A percentile compares a stretch with the other conserved stretches of the same genome.
These are phyloP conservation scores for Flaveria floridana DNA, from an alignment of 140 eudicot genomes.

Conservation along the genomic window DNA sequence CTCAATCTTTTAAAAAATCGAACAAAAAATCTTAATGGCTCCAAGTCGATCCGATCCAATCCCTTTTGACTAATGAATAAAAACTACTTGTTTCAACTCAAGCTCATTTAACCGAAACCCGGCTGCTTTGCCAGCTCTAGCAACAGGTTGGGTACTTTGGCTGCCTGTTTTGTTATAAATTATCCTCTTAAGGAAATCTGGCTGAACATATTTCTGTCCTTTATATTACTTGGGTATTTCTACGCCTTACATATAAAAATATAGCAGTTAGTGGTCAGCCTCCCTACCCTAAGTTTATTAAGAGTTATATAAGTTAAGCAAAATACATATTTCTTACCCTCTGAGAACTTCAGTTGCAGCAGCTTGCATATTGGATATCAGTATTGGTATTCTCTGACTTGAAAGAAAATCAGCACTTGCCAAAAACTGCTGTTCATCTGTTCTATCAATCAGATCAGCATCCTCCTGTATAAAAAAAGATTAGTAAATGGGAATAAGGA, in stretches of 20 bases:
- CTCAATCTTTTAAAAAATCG: no score
- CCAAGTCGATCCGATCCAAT: background rate
- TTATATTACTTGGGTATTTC: no score
- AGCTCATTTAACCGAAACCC: background rate
- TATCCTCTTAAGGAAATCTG: no score
- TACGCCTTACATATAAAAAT: background rate
- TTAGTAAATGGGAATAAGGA: slow-evolving; percentile 1
- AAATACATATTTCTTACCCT: slow-evolving; percentile 49
- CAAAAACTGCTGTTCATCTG: slow-evolving; percentile 74
- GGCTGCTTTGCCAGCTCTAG: no score
- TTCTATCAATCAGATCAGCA: slow-evolving; percentile 57
- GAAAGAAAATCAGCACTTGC: slow-evolving; percentile 86
- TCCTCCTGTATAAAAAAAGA: slow-evolving; percentile 55
- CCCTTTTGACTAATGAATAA: background rate
- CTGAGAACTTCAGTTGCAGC: slow-evolving; percentile 68
- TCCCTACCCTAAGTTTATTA: background rate
- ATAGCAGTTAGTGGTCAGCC: background rate
- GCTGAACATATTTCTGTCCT: background rate
- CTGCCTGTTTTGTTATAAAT: no score
- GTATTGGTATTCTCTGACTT: slow-evolving; percentile 56
- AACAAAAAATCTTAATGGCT: background rate
- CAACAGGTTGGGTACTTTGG: no score
- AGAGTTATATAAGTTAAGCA: background rate
- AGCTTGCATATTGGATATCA: slow-evolving; percentile 66
- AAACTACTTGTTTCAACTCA: background rate